Base-by-base conservation (phyloP, 768 basidiomycete species). In the Agaricus blazei region DNA sequence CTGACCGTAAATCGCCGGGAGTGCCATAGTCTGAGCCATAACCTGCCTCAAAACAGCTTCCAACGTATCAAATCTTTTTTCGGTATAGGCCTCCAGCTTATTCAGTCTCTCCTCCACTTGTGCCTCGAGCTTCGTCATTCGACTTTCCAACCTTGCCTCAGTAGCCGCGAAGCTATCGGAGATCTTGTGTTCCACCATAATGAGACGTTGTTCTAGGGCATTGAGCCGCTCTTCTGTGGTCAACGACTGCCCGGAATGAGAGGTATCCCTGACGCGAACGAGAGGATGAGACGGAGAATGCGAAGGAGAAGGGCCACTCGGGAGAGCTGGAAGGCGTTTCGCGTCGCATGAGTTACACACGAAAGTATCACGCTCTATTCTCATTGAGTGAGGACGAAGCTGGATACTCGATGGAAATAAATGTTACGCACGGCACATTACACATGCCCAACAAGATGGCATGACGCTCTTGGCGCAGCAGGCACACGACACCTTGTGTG, bases 281-380 rank as follows among this genome's bases (percentile, higher is more conserved):
- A 71, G 59, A 6, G 68, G 62, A 59, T 71, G 70, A 15, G 60
- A 59, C 40, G 59, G 56, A 27, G 52, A 54, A 43, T 65, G 65
- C 6, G 41, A 51, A 51, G 56, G 59, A 28, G 51, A 60, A 29
- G 60, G 60, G 0, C 64, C 58, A 29, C 56, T 53, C 47, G 42
- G 51, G 14, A 40, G 40, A 29, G 49, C 40, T 52, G 41, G 41
- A 31, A 45, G 23, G 24, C 62, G 57, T 42, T 60, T 63, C 3
- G 48, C 34, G 36, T 67, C 67, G 51, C 70, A 72, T 4, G 68
- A 69, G 6, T 55, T 51, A 57, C 70, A 72, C 24, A 72, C 58
- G 48, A 67, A 69, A 9, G 63, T 65, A 50, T 68, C 68, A 24
- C 60, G 63, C 24, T 62, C 68, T 71, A 24, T 23, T 9, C 4